Evolutionary conservation across 495 filamentous ascomycete genomes (phyloP).

Genomic region (Tuber brumale): DNA sequence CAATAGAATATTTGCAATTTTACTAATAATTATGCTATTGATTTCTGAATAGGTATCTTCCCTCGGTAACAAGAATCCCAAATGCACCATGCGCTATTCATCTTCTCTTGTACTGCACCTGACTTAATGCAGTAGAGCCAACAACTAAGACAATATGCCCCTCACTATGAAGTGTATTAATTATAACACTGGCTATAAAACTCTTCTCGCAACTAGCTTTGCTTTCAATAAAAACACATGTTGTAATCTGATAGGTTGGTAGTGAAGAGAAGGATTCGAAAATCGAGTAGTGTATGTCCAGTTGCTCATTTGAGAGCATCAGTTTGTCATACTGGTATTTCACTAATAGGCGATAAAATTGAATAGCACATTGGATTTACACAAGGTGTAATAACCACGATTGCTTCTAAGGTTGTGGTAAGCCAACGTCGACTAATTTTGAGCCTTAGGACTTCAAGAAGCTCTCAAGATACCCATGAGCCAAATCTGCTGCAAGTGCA

Average conservation of each 20-base stretch:
- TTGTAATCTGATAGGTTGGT: background rate
- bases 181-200: constrained; percentile 10
- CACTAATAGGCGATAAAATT: background rate
- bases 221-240: constrained; percentile 19
- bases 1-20: background rate
- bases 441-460: background rate
- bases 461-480: background rate
- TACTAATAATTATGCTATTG: background rate
- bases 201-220: constrained; percentile 19
- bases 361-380: background rate
- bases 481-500: background rate
- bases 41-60: background rate
- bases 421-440: constrained; percentile 6
- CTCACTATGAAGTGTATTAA: constrained; percentile 4
- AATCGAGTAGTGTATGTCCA: constrained; percentile 1
- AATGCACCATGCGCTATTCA: constrained; percentile 18
- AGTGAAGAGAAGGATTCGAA: background rate
- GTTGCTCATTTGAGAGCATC: constrained; percentile 1
- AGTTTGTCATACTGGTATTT: background rate
- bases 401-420: constrained; percentile 5
- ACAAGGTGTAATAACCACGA: constrained; percentile 9
- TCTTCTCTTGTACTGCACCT: constrained; percentile 12
- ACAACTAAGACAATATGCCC: constrained; percentile 19
- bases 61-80: constrained; percentile 23
- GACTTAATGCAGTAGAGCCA: constrained; percentile 22